Evolutionary conservation across 257 asterid species (phyloP).

Genomic region (Jaltomata sinuosa): DNA sequence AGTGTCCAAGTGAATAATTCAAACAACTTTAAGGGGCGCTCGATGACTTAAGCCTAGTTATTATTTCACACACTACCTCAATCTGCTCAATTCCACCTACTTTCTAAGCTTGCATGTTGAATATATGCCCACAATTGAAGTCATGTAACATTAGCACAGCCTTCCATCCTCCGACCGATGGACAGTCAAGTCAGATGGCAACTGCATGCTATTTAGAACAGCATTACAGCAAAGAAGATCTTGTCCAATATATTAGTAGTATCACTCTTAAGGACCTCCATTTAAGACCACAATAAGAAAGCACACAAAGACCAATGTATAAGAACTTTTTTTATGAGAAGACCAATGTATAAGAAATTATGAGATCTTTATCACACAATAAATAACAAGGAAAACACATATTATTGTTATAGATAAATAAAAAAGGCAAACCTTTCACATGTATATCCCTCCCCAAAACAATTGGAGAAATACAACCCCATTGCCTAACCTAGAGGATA

Average conservation of each 20-base stretch:
- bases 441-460: not conserved
- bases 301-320: not conserved
- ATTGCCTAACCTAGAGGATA: not conserved
- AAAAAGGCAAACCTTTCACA: not conserved
- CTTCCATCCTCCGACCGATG: not conserved
- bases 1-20: too few relatives aligned
- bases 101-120: not conserved
- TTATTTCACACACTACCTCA: not conserved
- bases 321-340: not conserved
- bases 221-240: not conserved
- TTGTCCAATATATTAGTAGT: not conserved
- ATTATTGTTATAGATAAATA: not conserved
- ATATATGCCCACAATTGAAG: not conserved
- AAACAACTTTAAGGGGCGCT: too few relatives aligned
- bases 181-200: not conserved
- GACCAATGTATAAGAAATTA: not conserved
- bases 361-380: not conserved
- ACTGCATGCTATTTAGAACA: not conserved
- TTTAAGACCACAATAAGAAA: not conserved
- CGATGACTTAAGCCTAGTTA: too few relatives aligned
- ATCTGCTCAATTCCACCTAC: not conserved
- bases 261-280: not conserved
- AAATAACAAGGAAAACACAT: not conserved
- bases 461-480: not conserved
- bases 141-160: not conserved